These are phyloP conservation scores for Batkoa obscura DNA, from an alignment of 371 early-diverging fungal genomes.

Conservation along the genomic window DNA sequence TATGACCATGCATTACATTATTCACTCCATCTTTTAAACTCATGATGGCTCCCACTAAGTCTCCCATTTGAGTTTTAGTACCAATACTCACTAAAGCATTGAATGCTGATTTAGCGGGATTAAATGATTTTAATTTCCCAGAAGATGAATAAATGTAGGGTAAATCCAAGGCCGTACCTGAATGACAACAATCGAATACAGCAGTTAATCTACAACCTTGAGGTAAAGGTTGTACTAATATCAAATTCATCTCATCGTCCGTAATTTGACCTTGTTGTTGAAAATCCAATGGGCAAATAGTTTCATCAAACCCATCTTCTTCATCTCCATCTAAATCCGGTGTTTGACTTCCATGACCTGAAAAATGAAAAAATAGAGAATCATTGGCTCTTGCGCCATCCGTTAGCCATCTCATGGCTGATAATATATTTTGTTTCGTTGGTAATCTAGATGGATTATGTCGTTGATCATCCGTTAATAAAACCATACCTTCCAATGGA, in stretches of 20 bases:
- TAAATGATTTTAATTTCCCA: constrained; percentile 23
- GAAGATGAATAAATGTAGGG: constrained; percentile 61
- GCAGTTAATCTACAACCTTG: constrained; percentile 61
- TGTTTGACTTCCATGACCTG: constrained; percentile 10
- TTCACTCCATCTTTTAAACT: constrained; percentile 15
- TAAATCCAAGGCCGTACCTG: constrained; percentile 69
- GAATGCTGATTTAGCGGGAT: constrained; percentile 11
- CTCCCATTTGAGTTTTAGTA: constrained; percentile 15
- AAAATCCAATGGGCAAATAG: constrained; percentile 58
- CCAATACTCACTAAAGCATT: constrained; percentile 18
- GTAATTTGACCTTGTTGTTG: constrained; percentile 36
- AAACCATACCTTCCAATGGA: constrained; percentile 19
- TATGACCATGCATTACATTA: constrained; percentile 11
- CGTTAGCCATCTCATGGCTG: constrained; percentile 38
- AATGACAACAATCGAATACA: constrained; percentile 73
- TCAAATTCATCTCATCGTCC: constrained; percentile 35
- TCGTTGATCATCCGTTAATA: constrained; percentile 32
- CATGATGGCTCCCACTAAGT: constrained; percentile 17
- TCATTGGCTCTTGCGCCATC: constrained; percentile 31
- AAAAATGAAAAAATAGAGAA: constrained; percentile 32
- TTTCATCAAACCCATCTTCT: constrained; percentile 44
- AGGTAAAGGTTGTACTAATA: constrained; percentile 45
- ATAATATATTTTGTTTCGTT: constrained; percentile 30
- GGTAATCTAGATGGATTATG: constrained; percentile 26
- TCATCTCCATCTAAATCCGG: constrained; percentile 34